Conservation (phyloP, 2,329 filamentous ascomycete species). For the Xylaria sp. region DNA sequence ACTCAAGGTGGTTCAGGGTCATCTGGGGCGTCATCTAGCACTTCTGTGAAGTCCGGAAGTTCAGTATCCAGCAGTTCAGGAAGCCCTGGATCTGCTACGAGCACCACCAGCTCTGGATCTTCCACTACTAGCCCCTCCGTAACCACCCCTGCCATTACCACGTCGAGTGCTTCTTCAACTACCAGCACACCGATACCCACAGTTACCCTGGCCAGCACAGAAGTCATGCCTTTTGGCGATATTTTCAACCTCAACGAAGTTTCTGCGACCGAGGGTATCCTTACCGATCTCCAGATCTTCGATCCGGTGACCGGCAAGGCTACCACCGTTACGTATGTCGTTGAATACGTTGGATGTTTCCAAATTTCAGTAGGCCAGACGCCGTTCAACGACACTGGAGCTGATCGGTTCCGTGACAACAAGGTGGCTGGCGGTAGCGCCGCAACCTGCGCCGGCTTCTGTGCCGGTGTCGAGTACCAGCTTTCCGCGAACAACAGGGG, state of each 20-base stretch:
- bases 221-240: conserved; percentile 1
- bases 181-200: neutral
- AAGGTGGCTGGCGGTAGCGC: neutral
- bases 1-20: too few relatives aligned
- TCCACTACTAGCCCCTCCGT: neutral
- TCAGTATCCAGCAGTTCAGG: too few relatives aligned
- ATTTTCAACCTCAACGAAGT: conserved; percentile 4
- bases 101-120: neutral
- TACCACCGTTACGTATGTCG: neutral
- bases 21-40: too few relatives aligned
- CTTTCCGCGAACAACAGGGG: conserved; percentile 14
- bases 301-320: neutral
- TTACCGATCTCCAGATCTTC: neutral
- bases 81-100: neutral
- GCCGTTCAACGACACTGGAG: conserved; percentile 4
- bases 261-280: neutral
- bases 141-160: neutral
- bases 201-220: conserved; percentile 3
- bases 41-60: too few relatives aligned
- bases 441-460: conserved; percentile 12
- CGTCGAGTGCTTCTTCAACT: neutral
- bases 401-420: conserved; percentile 1
- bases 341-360: conserved; percentile 15
- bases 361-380: neutral
- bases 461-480: conserved; percentile 3